Base-by-base conservation (phyloP, 2,329 filamentous ascomycete genomes). In the Microcera coccophila region DNA sequence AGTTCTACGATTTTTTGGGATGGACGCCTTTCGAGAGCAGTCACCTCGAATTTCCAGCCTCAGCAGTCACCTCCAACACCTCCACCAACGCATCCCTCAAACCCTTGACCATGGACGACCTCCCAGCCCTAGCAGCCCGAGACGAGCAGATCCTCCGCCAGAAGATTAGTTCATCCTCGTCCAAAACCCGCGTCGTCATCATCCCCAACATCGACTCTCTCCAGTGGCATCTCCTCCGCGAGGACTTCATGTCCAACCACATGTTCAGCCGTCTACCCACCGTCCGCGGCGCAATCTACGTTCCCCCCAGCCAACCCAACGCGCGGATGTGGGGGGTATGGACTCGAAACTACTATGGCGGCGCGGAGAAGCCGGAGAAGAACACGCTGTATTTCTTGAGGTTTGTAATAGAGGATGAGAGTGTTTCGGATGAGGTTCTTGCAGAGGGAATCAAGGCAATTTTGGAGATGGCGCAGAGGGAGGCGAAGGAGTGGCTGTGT, bases 21-120 rank as follows among this genome's bases (percentile, higher is more conserved):
- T 96, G 90, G 90, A 74, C 80, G 37, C 75, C 82, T 0, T 90
- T 85, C 55, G 73, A 78, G 16, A 91, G 87, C 45, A 73, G 76
- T 1, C 90, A 95, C 62, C 72, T 94, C 33, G 73, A 76, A 22
- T 76, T 94, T 42, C 29, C 29, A n/a, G 14, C 14, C 9, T 9
- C 9, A 9, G 15, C 52, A 9, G 43, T 44, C 17, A 56, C 62
- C 34, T 45, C 68, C 43, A 52, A 55, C 4, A 49, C 60, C 1
- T 52, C 60, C 11, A 29, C 47, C 5, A 54, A 49, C 42, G 19
- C 61, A 51, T 35, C 50, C 51, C 19, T 67, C 59, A 35, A 61
- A 32, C 65, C 70, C 9, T 65, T 95, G 36, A 76, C 74, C 36
- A 76, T 76, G 38, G 69, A 75, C 16, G 78, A 86, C 40, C 67